phyloP scores from a whole-genome alignment of 1,284 basidiomycete genomes.

The Pseudozyma sp. region DNA sequence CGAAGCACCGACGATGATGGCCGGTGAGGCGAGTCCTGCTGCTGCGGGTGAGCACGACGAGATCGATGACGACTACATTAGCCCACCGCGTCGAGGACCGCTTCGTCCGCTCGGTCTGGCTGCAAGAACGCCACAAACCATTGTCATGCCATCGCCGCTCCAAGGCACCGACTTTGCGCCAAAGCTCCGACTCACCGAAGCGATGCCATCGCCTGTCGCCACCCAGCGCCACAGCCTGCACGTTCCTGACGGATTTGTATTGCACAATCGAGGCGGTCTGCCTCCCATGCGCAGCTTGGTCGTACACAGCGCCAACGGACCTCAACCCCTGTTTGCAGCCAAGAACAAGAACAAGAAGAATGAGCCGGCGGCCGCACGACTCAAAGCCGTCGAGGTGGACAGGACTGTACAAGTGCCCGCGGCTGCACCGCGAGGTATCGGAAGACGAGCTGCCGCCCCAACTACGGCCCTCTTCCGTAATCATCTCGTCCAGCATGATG shows the following conservation, averaged over 20 bases:
- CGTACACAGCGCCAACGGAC: slow-evolving; percentile 55
- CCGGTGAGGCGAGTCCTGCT: slow-evolving; percentile 3
- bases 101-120: slow-evolving; percentile 55
- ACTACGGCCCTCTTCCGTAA: slow-evolving; percentile 67
- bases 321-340: slow-evolving; percentile 44
- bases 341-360: slow-evolving; percentile 44
- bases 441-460: slow-evolving; percentile 60
- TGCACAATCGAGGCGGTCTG: slow-evolving; percentile 49
- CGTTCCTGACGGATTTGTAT: slow-evolving; percentile 61
- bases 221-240: slow-evolving; percentile 47
- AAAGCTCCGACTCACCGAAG: slow-evolving; percentile 33
- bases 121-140: slow-evolving; percentile 46
- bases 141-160: slow-evolving; percentile 56
- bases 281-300: slow-evolving; percentile 53
- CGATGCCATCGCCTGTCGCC: not conserved
- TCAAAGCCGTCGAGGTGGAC: slow-evolving; percentile 47
- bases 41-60: slow-evolving; percentile 19
- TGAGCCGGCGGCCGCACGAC: slow-evolving; percentile 23
- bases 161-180: slow-evolving; percentile 55
- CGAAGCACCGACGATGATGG: slow-evolving; percentile 12
- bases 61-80: slow-evolving; percentile 56
- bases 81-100: slow-evolving; percentile 55
- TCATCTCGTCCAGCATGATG: slow-evolving; percentile 62
- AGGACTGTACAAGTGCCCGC: slow-evolving; percentile 50
- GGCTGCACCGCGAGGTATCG: slow-evolving; percentile 59